Percentiles rank a stretch among this genome's conserved stretches.
Conservation (phyloP, 1,284 basidiomycete species). For the Phellopilus nigrolimitatus region DNA sequence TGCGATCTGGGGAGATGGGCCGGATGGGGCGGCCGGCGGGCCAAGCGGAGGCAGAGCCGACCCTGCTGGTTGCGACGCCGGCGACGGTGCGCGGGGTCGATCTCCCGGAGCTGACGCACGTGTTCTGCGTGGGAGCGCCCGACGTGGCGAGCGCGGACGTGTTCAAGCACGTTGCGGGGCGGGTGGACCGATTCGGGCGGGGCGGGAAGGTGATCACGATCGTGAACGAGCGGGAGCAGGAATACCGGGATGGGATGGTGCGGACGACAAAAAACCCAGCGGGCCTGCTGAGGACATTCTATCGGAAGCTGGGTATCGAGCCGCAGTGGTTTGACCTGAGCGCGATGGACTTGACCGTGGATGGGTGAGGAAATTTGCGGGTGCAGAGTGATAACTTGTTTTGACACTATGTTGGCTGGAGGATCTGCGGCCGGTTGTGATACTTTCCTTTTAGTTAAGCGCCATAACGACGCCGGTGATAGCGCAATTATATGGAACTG, state of each 20-base stretch:
- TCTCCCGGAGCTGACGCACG: constrained; percentile 63
- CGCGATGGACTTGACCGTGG: background rate
- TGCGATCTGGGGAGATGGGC: constrained; percentile 31
- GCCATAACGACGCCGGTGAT: too few relatives aligned
- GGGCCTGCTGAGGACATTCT: constrained; percentile 45
- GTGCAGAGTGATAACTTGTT: background rate
- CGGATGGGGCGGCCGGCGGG: constrained; percentile 39
- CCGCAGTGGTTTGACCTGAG: constrained; percentile 27
- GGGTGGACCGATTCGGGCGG: constrained; percentile 67
- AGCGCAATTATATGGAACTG: too few relatives aligned
- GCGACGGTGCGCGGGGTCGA: constrained; percentile 70
- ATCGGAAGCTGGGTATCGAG: constrained; percentile 36
- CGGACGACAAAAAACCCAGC: constrained; percentile 34
- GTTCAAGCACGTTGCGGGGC: constrained; percentile 70
- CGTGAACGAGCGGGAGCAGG: constrained; percentile 31
- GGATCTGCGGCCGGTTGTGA: too few relatives aligned
- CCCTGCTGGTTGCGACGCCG: constrained; percentile 60
- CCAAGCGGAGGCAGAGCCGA: constrained; percentile 45
- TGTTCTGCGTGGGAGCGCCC: constrained; percentile 63
- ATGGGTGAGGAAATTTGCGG: too few relatives aligned
- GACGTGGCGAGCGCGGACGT: constrained; percentile 48
- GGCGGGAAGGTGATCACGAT: constrained; percentile 60
- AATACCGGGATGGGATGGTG: constrained; percentile 27
- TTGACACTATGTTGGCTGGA: too few relatives aligned
- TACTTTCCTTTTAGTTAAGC: too few relatives aligned